phyloP scores from a whole-genome alignment of 179 eudicot species.

The Carnegiea gigantea region DNA sequence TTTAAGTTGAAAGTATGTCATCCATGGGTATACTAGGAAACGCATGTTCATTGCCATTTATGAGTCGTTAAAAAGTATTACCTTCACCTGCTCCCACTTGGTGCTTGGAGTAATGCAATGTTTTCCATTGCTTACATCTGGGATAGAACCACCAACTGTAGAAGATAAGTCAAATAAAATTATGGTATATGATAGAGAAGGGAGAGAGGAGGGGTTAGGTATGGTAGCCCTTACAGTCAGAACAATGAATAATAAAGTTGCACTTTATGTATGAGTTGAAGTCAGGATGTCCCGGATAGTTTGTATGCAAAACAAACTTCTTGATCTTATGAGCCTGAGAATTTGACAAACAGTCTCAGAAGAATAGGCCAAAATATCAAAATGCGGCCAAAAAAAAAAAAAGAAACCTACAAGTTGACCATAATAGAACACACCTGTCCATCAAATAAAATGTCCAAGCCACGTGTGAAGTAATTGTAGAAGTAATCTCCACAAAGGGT shows the following conservation, averaged over 20 bases:
- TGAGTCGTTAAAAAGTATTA: slow-evolving; percentile 25
- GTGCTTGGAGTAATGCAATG: slow-evolving; percentile 73
- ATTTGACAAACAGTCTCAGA: slow-evolving; percentile 21
- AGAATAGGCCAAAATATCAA: not conserved
- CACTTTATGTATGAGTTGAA: slow-evolving; percentile 94
- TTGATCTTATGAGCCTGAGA: slow-evolving; percentile 88
- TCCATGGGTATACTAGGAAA: not conserved
- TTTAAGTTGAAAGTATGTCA: not conserved
- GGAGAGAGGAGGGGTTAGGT: not conserved
- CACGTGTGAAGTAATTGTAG: slow-evolving; percentile 87
- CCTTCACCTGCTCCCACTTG: slow-evolving; percentile 98
- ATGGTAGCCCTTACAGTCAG: slow-evolving; percentile 62
- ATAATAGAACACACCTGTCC: slow-evolving; percentile 60
- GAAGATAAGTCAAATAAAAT: slow-evolving; percentile 15
- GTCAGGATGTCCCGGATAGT: slow-evolving; percentile 95
- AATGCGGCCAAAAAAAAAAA: not conserved
- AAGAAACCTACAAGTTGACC: not conserved
- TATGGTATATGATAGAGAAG: slow-evolving; percentile 4
- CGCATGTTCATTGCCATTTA: not conserved
- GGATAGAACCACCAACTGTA: slow-evolving; percentile 62
- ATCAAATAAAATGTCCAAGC: slow-evolving; percentile 93
- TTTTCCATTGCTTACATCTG: slow-evolving; percentile 54
- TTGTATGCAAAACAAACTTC: slow-evolving; percentile 93
- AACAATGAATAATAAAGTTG: slow-evolving; percentile 68
- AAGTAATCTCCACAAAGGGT: slow-evolving; percentile 98